Evolutionary conservation across 106 monocot genomes (phyloP).

Genomic region (Platanthera zijinensis): DNA sequence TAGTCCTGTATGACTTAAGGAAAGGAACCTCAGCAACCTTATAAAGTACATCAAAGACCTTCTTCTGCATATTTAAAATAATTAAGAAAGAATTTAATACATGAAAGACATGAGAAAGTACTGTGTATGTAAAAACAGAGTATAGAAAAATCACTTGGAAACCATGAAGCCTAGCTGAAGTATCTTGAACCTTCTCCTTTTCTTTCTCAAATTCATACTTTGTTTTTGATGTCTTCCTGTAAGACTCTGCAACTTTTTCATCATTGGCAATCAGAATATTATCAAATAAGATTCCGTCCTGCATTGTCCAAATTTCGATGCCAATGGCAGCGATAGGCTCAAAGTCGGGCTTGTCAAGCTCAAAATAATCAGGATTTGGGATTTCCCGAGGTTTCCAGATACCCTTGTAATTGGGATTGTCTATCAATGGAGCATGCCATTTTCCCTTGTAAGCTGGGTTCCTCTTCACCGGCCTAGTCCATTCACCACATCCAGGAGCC

Average conservation of each 20-base stretch:
- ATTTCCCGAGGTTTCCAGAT: constrained; percentile 85
- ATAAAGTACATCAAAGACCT: constrained; percentile 76
- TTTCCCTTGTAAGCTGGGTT: constrained; percentile 92
- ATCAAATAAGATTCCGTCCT: constrained; percentile 62
- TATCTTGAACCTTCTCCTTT: constrained; percentile 74
- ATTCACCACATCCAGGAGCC: constrained; percentile 80
- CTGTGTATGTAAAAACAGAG: background rate
- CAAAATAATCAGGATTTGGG: constrained; percentile 70
- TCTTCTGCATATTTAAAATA: constrained; percentile 40
- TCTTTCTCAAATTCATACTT: constrained; percentile 76
- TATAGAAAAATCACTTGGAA: constrained; percentile 35
- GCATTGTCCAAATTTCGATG: constrained; percentile 77
- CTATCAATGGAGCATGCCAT: constrained; percentile 73
- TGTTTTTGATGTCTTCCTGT: constrained; percentile 54
- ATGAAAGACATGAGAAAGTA: background rate
- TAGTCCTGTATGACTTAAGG: constrained; percentile 58
- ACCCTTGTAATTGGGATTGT: constrained; percentile 63
- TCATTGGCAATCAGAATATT: constrained; percentile 44
- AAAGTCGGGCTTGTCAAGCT: constrained; percentile 61
- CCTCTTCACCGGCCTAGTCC: constrained; percentile 68
- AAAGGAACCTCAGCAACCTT: constrained; percentile 62
- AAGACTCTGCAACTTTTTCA: constrained; percentile 46
- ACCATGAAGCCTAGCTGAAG: constrained; percentile 27
- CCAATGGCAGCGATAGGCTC: constrained; percentile 73
- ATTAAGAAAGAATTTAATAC: background rate